These are phyloP conservation scores for Pisolithus orientalis DNA, from an alignment of 768 basidiomycete genomes.

Conservation along the genomic window DNA sequence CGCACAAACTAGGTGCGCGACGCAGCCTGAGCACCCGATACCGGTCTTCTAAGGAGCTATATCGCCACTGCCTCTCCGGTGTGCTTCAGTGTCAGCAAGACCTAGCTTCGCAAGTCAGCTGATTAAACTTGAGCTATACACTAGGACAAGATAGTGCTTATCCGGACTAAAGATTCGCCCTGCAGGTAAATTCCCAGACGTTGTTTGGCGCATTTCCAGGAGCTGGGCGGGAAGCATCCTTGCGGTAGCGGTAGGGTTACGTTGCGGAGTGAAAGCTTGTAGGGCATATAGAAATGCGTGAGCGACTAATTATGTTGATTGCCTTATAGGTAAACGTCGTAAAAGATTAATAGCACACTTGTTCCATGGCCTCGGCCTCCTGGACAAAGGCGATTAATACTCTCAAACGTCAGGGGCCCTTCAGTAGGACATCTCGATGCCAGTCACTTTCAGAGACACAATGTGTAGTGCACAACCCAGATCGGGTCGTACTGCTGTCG, in stretches of 20 bases:
- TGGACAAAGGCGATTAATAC: too few relatives aligned
- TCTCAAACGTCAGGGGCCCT: too few relatives aligned
- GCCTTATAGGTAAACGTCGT: too few relatives aligned
- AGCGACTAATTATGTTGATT: too few relatives aligned
- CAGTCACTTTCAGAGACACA: too few relatives aligned
- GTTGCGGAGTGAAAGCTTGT: slow-evolving; percentile 95
- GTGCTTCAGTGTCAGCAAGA: slow-evolving; percentile 7
- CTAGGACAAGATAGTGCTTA: slow-evolving; percentile 78
- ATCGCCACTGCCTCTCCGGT: slow-evolving; percentile 94
- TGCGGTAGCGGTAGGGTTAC: slow-evolving; percentile 98
- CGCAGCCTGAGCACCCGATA: slow-evolving; percentile 98
- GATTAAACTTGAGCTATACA: not conserved
- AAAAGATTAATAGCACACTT: too few relatives aligned
- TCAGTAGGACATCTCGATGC: too few relatives aligned
- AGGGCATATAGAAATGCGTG: slow-evolving; percentile 34
- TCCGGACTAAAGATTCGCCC: slow-evolving; percentile 87
- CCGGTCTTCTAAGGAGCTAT: slow-evolving; percentile 89
- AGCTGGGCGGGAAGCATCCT: slow-evolving; percentile 93
- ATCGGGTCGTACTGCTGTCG: too few relatives aligned
- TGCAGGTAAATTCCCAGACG: slow-evolving; percentile 87
- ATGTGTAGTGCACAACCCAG: too few relatives aligned
- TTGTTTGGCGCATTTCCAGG: slow-evolving; percentile 99
- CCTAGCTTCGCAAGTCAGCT: not conserved
- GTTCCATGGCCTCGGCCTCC: too few relatives aligned
- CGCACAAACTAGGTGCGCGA: slow-evolving; percentile 98